A percentile compares a stretch with the other conserved stretches of the same genome.
phyloP scores from a whole-genome alignment of 352 stramenopile genomes.

The Globisporangium okanoganense region DNA sequence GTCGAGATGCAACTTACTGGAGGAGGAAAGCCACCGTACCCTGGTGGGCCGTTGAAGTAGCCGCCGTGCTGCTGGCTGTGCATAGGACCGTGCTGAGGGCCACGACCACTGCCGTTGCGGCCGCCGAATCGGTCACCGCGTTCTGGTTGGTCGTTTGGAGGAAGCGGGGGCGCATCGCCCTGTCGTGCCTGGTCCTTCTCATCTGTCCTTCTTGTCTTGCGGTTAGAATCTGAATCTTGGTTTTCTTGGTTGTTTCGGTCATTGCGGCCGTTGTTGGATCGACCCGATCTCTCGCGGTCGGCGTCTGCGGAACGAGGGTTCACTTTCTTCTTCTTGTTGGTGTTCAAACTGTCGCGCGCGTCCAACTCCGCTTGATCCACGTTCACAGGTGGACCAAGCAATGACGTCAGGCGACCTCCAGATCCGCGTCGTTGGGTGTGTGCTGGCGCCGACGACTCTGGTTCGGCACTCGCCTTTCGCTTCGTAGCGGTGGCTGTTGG shows the following conservation, averaged over 20 bases:
- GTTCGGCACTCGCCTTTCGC: conserved; percentile 16
- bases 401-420: conserved; percentile 33
- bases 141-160: conserved; percentile 28
- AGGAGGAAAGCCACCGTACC: conserved; percentile 57
- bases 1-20: conserved; percentile 32
- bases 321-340: conserved; percentile 60
- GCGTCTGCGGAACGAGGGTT: conserved; percentile 14
- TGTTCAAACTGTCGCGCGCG: conserved; percentile 49
- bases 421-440: conserved; percentile 11
- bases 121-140: conserved; percentile 18
- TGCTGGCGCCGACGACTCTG: conserved; percentile 7
- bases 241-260: conserved; percentile 29
- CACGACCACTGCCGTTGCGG: conserved; percentile 11
- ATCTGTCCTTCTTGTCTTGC: conserved; percentile 22
- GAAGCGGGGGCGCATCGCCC: conserved; percentile 19
- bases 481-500: conserved; percentile 24
- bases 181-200: conserved; percentile 16
- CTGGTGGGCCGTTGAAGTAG: conserved; percentile 55
- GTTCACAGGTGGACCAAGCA: conserved; percentile 72
- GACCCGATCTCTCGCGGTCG: conserved; percentile 6
- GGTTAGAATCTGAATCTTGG: conserved; percentile 16
- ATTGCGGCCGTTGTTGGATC: conserved; percentile 9
- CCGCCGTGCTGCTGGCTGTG: conserved; percentile 38
- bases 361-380: conserved; percentile 76
- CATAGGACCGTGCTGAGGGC: conserved; percentile 13